These are phyloP conservation scores for Nidularia pulvinata DNA, from an alignment of 768 basidiomycete genomes.

Conservation along the genomic window DNA sequence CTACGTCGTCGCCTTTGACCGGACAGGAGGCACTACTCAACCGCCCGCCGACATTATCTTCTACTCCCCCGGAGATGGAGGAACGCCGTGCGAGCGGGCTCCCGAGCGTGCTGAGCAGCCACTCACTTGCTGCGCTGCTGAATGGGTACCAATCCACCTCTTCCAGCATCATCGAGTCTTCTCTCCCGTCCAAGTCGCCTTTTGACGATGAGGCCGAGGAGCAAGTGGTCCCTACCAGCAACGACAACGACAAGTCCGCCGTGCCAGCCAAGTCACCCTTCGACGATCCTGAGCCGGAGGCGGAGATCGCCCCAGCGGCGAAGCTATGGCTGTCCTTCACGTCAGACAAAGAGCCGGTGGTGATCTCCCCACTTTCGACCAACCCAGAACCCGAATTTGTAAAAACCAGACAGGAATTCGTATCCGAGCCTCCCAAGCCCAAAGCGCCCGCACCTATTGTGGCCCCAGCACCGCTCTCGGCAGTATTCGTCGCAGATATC, in stretches of 20 bases:
- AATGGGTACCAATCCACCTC: neutral
- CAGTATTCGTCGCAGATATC: conserved; percentile 62
- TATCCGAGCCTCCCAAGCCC: conserved; percentile 7
- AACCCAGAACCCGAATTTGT: too few relatives aligned
- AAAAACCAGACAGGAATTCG: too few relatives aligned
- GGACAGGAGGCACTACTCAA: conserved; percentile 6
- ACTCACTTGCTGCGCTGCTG: neutral
- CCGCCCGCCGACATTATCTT: conserved; percentile 1
- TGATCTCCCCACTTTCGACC: too few relatives aligned
- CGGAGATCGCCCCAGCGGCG: too few relatives aligned
- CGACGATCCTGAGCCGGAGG: neutral
- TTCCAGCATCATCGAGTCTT: too few relatives aligned
- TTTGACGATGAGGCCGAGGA: too few relatives aligned
- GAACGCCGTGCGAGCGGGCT: neutral
- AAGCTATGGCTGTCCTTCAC: too few relatives aligned
- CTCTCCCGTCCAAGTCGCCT: neutral
- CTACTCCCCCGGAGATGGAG: neutral
- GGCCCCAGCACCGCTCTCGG: conserved; percentile 34
- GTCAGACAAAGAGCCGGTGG: too few relatives aligned
- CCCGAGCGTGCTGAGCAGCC: neutral
- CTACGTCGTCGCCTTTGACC: conserved; percentile 4
- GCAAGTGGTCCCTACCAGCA: too few relatives aligned
- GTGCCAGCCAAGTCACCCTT: neutral
- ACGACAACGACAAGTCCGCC: too few relatives aligned
- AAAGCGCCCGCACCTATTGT: neutral